A percentile compares a stretch with the other conserved stretches of the same genome.
phyloP scores from a whole-genome alignment of 208 protist genomes.

The Balamuthia mandrillaris region DNA sequence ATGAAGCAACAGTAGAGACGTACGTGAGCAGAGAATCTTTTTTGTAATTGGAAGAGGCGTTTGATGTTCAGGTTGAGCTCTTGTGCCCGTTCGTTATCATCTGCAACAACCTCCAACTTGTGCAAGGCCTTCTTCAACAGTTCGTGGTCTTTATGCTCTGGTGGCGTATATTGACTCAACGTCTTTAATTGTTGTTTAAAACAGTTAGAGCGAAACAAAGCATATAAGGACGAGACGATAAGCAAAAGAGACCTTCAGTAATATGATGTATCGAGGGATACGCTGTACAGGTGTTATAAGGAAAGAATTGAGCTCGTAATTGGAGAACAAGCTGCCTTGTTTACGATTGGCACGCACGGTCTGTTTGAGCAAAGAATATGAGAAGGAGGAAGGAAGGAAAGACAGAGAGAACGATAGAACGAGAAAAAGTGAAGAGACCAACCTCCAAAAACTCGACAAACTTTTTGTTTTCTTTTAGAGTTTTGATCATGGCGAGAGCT shows the following conservation, averaged over 20 bases:
- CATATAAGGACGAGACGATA: too few relatives aligned
- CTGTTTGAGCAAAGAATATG: neutral
- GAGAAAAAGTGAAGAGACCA: neutral
- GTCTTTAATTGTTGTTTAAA: neutral
- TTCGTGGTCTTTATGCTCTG: constrained; percentile 23
- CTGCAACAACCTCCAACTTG: constrained; percentile 1
- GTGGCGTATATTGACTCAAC: constrained; percentile 6
- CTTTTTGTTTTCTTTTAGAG: neutral
- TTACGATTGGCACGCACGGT: neutral
- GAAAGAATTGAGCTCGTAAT: constrained; percentile 33
- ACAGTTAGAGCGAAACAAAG: neutral
- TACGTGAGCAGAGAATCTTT: neutral
- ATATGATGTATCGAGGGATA: constrained; percentile 19
- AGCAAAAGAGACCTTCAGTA: neutral
- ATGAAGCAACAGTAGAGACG: neutral
- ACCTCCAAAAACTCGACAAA: constrained; percentile 19
- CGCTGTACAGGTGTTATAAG: constrained; percentile 36
- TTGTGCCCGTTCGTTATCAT: constrained; percentile 24
- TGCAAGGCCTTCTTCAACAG: neutral
- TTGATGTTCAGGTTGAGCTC: constrained; percentile 3
- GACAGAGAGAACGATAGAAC: neutral
- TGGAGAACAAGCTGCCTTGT: constrained; percentile 17
- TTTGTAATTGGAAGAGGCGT: neutral
- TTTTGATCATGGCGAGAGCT: neutral
- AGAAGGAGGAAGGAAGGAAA: neutral